Percentiles rank a stretch among this genome's conserved stretches.
phyloP scores from a whole-genome alignment of 768 basidiomycete species.

The Neoboletus subvelutipes region DNA sequence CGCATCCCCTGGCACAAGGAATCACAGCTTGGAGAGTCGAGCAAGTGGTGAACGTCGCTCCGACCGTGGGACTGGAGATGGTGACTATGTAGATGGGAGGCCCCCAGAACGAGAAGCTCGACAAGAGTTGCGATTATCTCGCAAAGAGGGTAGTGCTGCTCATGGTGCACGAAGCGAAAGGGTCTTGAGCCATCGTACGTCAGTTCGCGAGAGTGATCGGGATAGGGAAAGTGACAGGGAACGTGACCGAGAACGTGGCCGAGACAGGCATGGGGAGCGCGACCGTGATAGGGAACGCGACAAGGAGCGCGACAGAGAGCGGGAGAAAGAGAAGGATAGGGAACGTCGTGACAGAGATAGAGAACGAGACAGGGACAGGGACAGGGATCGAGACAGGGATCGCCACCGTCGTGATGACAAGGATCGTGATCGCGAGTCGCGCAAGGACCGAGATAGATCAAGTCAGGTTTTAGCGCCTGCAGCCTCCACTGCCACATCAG shows the following conservation, averaged over 20 bases:
- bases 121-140: conserved; percentile 45
- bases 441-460: conserved; percentile 58
- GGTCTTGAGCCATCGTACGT: conserved; percentile 41
- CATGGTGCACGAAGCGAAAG: conserved; percentile 55
- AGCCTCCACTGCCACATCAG: conserved; percentile 35
- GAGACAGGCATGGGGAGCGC: conserved; percentile 47
- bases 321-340: conserved; percentile 42
- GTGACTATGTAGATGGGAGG: conserved; percentile 50
- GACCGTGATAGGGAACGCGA: conserved; percentile 50
- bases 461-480: conserved; percentile 36
- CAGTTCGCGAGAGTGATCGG: conserved; percentile 33
- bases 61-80: conserved; percentile 48
- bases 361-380: conserved; percentile 51
- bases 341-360: conserved; percentile 42
- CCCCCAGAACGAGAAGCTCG: conserved; percentile 50
- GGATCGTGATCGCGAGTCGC: conserved; percentile 60
- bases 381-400: conserved; percentile 40
- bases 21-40: conserved; percentile 70
- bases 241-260: conserved; percentile 47
- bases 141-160: conserved; percentile 46
- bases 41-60: conserved; percentile 65
- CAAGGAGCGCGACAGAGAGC: conserved; percentile 36
- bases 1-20: conserved; percentile 64
- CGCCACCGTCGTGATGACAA: conserved; percentile 60
- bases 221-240: conserved; percentile 48